Percentiles rank a stretch among this genome's conserved stretches.
Evolutionary conservation across 2,329 filamentous ascomycete species (phyloP).

Genomic region (Cladosporium colombiae): DNA sequence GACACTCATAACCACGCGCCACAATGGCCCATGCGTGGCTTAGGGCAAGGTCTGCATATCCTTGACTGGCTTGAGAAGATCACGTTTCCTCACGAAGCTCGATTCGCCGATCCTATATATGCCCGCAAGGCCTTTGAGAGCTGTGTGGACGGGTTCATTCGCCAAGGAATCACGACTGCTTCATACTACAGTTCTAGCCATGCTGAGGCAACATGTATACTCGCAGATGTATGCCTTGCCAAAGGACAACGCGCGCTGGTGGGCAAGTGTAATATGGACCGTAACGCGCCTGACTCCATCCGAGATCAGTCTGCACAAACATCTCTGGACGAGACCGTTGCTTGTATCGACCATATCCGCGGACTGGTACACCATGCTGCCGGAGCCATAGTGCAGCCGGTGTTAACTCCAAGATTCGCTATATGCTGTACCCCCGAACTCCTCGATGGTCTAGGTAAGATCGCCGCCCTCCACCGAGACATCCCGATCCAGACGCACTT

Average conservation of each 20-base stretch:
- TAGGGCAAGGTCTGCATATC: conserved; percentile 41
- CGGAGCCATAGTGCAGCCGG: conserved; percentile 32
- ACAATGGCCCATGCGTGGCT: conserved; percentile 51
- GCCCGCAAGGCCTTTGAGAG: conserved; percentile 46
- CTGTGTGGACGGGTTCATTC: conserved; percentile 59
- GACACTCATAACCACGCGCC: conserved; percentile 71
- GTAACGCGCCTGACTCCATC: conserved; percentile 33
- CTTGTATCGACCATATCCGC: conserved; percentile 33
- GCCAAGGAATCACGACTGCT: conserved; percentile 63
- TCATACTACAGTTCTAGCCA: conserved; percentile 62
- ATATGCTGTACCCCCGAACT: conserved; percentile 60
- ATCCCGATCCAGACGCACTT: conserved; percentile 68
- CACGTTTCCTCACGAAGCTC: conserved; percentile 24
- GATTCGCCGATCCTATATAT: conserved; percentile 42
- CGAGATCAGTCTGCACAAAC: conserved; percentile 18
- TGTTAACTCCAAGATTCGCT: conserved; percentile 54
- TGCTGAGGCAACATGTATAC: conserved; percentile 56
- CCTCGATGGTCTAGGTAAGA: conserved; percentile 56
- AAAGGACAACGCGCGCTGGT: conserved; percentile 62
- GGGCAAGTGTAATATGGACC: conserved; percentile 53
- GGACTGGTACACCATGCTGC: conserved; percentile 22
- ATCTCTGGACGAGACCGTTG: conserved; percentile 26
- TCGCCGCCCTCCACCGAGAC: conserved; percentile 49
- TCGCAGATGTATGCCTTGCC: conserved; percentile 56
- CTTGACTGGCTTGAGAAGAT: conserved; percentile 59